Base-by-base conservation (phyloP, 352 stramenopile genomes). In the Phytopythium vexans region DNA sequence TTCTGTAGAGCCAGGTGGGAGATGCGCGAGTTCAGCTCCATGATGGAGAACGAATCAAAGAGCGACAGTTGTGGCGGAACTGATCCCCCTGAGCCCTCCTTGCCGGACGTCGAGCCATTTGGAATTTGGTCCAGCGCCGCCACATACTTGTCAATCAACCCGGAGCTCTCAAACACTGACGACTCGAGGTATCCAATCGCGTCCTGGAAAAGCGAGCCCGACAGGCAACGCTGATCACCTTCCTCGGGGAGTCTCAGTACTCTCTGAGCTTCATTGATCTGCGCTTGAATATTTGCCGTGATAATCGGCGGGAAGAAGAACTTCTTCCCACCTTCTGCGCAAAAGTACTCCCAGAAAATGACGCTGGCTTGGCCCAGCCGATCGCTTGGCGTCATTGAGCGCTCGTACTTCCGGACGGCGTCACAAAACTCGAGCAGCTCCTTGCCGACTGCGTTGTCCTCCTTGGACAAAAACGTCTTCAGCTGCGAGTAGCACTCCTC, bases 401-500 rank as follows among this genome's bases (percentile, higher is more conserved):
- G 79, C 50, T 95, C 85, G 49, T 86, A 95, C 39, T 86, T 88
- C 51, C 92, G 92, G 8, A 95, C 74, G 8, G 74, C 79, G 45
- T 95, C 85, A 44, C 80, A 91, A 53, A 93, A 93, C 7, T 93
- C 82, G 41, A 92, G 58, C 33, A 90, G 45, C 21, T 88, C 80
- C 48, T 88, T 92, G 8, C 76, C 77, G 32, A 74, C 58, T 1
- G 54, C 62, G 6, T 72, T 64, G 9, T 73, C 69, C 8, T 92
- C 74, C 47, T 92, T 93, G 3, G 63, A 50, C 16, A 95, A 36
- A 41, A 93, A 92, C 4, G 56, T 60, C 46, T 92, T 93, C 8
- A 93, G 66, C 53, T 92, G 82, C 14, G 79, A 71, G 39, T 93
- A 95, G 56, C 85, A 95, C 46, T 95, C 85, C 74, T 95, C 85